A percentile compares a stretch with the other conserved stretches of the same genome.
Conservation (phyloP, 73 alveolate species). For the Blepharisma stoltei region DNA sequence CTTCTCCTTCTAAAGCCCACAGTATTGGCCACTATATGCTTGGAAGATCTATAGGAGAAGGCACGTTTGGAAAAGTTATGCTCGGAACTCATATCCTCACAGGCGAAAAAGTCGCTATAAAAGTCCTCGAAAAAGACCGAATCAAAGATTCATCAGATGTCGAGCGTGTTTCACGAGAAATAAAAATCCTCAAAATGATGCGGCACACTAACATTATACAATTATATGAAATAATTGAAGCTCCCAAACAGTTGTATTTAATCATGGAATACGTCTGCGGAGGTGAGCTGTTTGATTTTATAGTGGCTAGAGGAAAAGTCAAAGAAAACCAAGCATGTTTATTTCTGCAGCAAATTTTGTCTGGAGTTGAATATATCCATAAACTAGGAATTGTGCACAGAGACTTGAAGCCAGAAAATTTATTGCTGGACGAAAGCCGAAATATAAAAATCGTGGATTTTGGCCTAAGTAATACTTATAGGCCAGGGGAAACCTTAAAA, state of each 20-base stretch:
- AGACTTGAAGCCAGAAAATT: slow-evolving; percentile 96
- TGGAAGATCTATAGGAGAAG: slow-evolving; percentile 81
- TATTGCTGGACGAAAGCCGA: slow-evolving; percentile 80
- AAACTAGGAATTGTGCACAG: slow-evolving; percentile 77
- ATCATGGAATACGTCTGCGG: slow-evolving; percentile 61
- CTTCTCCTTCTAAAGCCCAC: too few relatives aligned
- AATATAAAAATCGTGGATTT: slow-evolving; percentile 87
- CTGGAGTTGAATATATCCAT: slow-evolving; percentile 83
- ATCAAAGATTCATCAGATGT: slow-evolving; percentile 77
- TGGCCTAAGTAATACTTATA: slow-evolving; percentile 61
- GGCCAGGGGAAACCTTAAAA: slow-evolving; percentile 36
- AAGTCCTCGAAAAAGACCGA: slow-evolving; percentile 73
- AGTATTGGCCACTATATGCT: slow-evolving; percentile 38
- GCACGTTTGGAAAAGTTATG: slow-evolving; percentile 85
- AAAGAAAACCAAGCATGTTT: slow-evolving; percentile 73
- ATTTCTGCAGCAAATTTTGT: slow-evolving; percentile 60
- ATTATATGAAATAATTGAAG: slow-evolving; percentile 63
- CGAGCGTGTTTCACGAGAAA: slow-evolving; percentile 78
- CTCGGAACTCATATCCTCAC: slow-evolving; percentile 71
- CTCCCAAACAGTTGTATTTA: slow-evolving; percentile 36
- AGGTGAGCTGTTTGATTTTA: slow-evolving; percentile 59
- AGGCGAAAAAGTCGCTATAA: slow-evolving; percentile 74
- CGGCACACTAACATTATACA: slow-evolving; percentile 81
- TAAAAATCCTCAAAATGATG: slow-evolving; percentile 61
- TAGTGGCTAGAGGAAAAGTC: slow-evolving; percentile 46